Evolutionary conservation across 2,329 filamentous ascomycete genomes (phyloP).

Genomic region (Fusarium pininemorale): DNA sequence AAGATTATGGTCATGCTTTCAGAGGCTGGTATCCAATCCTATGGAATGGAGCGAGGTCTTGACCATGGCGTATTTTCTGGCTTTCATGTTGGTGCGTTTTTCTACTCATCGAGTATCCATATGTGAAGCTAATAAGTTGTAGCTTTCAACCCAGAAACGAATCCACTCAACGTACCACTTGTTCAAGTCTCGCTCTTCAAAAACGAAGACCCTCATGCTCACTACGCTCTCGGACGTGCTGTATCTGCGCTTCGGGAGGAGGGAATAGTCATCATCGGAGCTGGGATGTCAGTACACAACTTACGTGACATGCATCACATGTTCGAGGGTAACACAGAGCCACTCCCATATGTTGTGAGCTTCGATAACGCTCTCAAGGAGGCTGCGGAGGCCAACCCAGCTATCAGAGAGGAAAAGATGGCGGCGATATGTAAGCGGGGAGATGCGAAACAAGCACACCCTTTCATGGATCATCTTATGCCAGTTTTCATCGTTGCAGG

Average conservation of each 20-base stretch:
- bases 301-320: conserved; percentile 59
- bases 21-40: conserved; percentile 66
- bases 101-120: not conserved
- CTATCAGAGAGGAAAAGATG: conserved; percentile 52
- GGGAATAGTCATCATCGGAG: conserved; percentile 73
- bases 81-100: conserved; percentile 59
- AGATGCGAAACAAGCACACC: conserved; percentile 59
- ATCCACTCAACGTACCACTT: conserved; percentile 72
- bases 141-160: conserved; percentile 69
- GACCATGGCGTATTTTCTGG: conserved; percentile 81
- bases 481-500: conserved; percentile 58
- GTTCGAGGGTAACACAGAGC: conserved; percentile 50
- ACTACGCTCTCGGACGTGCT: conserved; percentile 74
- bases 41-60: conserved; percentile 69
- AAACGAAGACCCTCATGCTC: conserved; percentile 69
- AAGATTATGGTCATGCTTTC: conserved; percentile 65
- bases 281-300: conserved; percentile 81
- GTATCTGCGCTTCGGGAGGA: conserved; percentile 72
- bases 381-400: conserved; percentile 61
- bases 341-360: conserved; percentile 65
- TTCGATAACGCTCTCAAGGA: conserved; percentile 76
- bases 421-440: conserved; percentile 51
- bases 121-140: not conserved
- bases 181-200: conserved; percentile 78
- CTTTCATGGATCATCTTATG: conserved; percentile 61